These are phyloP conservation scores for Fusarium floridanum DNA, from an alignment of 2,329 filamentous ascomycete species.

Conservation along the genomic window DNA sequence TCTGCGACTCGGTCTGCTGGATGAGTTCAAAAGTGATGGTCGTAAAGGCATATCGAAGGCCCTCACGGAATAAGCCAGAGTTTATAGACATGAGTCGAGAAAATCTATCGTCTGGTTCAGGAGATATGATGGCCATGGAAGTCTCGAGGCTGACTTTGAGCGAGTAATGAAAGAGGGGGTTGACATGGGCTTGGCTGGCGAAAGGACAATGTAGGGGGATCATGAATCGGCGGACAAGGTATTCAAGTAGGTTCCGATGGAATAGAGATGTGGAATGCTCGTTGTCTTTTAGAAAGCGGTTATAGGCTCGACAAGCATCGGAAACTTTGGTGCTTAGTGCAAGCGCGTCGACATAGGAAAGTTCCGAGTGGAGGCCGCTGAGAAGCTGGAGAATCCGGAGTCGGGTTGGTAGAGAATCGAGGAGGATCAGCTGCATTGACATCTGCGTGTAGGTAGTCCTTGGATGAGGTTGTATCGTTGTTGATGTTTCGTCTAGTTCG, in stretches of 20 bases:
- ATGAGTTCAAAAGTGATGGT: slow-evolving; percentile 56
- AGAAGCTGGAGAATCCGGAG: slow-evolving; percentile 52
- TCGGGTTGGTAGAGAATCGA: slow-evolving; percentile 53
- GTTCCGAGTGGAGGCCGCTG: slow-evolving; percentile 50
- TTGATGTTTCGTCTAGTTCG: slow-evolving; percentile 4
- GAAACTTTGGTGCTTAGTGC: slow-evolving; percentile 51
- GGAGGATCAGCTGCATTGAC: slow-evolving; percentile 53
- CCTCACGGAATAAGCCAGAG: slow-evolving; percentile 58
- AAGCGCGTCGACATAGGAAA: slow-evolving; percentile 53
- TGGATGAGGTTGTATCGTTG: neutral
- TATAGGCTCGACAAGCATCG: slow-evolving; percentile 41
- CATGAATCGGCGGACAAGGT: slow-evolving; percentile 66
- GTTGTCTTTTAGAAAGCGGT: slow-evolving; percentile 36
- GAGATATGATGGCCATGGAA: slow-evolving; percentile 53
- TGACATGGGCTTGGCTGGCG: slow-evolving; percentile 54
- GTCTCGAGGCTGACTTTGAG: slow-evolving; percentile 61
- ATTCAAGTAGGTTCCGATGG: slow-evolving; percentile 64
- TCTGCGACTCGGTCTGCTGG: slow-evolving; percentile 46
- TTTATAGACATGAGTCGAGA: slow-evolving; percentile 52
- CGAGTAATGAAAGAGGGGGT: slow-evolving; percentile 64
- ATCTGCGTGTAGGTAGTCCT: slow-evolving; percentile 42
- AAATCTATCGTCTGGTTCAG: slow-evolving; percentile 54
- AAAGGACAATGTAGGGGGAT: slow-evolving; percentile 67
- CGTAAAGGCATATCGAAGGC: slow-evolving; percentile 48
- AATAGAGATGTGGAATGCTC: slow-evolving; percentile 48